A percentile compares a stretch with the other conserved stretches of the same genome.
phyloP scores from a whole-genome alignment of 2,329 filamentous ascomycete genomes.

The Colletotrichum somersetense region DNA sequence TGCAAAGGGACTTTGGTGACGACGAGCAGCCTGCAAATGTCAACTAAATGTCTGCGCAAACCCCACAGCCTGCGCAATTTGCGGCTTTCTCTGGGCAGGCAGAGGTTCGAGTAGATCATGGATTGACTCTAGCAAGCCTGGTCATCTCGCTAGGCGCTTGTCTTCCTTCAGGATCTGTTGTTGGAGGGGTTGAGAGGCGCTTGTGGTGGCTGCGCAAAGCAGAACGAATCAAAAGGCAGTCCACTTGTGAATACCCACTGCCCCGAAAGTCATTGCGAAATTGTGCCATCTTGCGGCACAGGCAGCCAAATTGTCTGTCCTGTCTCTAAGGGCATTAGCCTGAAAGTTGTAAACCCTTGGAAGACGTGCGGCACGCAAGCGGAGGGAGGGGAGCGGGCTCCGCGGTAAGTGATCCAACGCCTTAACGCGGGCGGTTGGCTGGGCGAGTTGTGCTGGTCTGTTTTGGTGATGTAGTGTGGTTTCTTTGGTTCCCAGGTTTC shows the following conservation, averaged over 20 bases:
- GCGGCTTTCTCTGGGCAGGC: constrained; percentile 24
- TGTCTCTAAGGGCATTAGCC: neutral
- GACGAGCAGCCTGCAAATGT: constrained; percentile 9
- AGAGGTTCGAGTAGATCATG: constrained; percentile 30
- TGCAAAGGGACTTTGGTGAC: constrained; percentile 12
- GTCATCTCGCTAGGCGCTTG: constrained; percentile 42
- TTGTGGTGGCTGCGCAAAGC: constrained; percentile 41
- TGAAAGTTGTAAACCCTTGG: neutral
- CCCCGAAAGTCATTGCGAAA: constrained; percentile 5
- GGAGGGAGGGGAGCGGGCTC: neutral
- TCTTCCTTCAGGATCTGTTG: constrained; percentile 38
- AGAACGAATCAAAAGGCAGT: constrained; percentile 27
- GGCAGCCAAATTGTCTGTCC: neutral
- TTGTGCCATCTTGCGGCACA: constrained; percentile 29
- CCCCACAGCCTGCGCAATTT: constrained; percentile 10
- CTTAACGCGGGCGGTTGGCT: constrained; percentile 20
- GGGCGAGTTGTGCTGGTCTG: constrained; percentile 22
- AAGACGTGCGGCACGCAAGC: neutral
- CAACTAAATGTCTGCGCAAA: neutral
- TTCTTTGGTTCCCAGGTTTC: constrained; percentile 19
- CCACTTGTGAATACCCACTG: constrained; percentile 22
- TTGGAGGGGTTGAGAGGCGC: constrained; percentile 33
- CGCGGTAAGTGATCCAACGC: neutral
- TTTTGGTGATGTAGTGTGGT: constrained; percentile 36
- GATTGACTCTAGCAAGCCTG: constrained; percentile 23